These are phyloP conservation scores for Saprolegnia diclina DNA, from an alignment of 352 stramenopile genomes.

Conservation along the genomic window DNA sequence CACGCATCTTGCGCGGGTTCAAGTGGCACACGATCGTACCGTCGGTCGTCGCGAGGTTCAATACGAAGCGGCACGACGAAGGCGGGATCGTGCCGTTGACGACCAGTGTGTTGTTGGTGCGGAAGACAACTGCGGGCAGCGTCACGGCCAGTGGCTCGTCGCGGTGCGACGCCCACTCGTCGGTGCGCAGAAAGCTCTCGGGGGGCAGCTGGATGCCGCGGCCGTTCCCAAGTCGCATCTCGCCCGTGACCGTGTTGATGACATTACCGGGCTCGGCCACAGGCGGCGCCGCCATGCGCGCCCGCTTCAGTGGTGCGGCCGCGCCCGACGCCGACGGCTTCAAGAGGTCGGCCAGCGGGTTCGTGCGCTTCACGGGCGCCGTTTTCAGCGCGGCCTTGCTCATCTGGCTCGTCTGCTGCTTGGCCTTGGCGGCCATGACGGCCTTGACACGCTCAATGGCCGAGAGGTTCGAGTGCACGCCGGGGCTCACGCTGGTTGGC, in stretches of 20 bases:
- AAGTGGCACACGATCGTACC: conserved; percentile 79
- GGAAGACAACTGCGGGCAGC: conserved; percentile 66
- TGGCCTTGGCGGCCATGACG: conserved; percentile 69
- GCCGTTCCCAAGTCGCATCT: conserved; percentile 71
- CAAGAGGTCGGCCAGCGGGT: conserved; percentile 71
- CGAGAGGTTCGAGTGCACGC: conserved; percentile 37
- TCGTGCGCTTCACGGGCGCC: conserved; percentile 56
- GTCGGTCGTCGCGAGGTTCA: conserved; percentile 70
- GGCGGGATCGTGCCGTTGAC: conserved; percentile 65
- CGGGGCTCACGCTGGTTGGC: conserved; percentile 37
- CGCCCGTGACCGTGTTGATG: conserved; percentile 33
- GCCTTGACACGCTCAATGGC: conserved; percentile 68
- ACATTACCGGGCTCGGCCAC: background rate
- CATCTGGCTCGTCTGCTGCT: conserved; percentile 29
- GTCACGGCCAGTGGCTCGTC: conserved; percentile 51
- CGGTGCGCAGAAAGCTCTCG: conserved; percentile 64
- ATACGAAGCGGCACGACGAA: conserved; percentile 58
- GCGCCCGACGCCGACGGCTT: conserved; percentile 29
- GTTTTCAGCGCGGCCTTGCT: conserved; percentile 9
- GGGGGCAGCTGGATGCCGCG: conserved; percentile 51
- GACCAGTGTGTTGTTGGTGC: conserved; percentile 81
- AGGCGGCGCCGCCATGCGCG: conserved; percentile 34
- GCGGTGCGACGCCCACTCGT: conserved; percentile 74
- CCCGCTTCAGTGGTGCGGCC: conserved; percentile 42
- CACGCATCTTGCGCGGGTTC: conserved; percentile 55